Conservation (phyloP, 805 yeast genomes). For the Pichia scutulata region DNA sequence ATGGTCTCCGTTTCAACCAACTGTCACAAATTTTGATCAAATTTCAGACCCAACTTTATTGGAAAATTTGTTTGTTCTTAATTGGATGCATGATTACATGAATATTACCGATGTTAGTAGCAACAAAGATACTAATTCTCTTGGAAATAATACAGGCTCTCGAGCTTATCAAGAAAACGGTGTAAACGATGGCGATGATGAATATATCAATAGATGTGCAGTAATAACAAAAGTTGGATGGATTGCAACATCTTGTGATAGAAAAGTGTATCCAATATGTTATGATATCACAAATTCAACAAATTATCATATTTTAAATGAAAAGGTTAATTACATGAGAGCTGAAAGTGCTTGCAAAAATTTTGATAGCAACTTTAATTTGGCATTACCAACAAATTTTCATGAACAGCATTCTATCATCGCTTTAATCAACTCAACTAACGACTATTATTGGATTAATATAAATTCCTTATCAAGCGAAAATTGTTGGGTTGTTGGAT, state of each 20-base stretch:
- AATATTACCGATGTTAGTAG: neutral
- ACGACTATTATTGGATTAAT: slow-evolving; percentile 64
- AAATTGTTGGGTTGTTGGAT: slow-evolving; percentile 88
- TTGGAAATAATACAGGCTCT: neutral
- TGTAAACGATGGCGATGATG: slow-evolving; percentile 14
- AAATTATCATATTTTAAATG: slow-evolving; percentile 36
- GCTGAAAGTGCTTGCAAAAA: slow-evolving; percentile 27
- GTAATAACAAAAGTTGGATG: slow-evolving; percentile 43
- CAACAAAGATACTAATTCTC: neutral
- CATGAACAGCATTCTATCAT: slow-evolving; percentile 33
- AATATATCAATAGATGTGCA: slow-evolving; percentile 34
- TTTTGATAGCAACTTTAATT: slow-evolving; percentile 22
- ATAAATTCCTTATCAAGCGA: slow-evolving; percentile 66
- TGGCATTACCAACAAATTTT: slow-evolving; percentile 46
- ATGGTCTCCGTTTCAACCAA: slow-evolving; percentile 60
- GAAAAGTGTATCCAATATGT: slow-evolving; percentile 48
- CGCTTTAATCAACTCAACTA: slow-evolving; percentile 14
- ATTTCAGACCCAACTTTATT: neutral
- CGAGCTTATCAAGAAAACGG: neutral
- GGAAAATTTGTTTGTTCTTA: neutral
- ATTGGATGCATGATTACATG: neutral
- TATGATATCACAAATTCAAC: slow-evolving; percentile 31
- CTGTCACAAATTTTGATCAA: slow-evolving; percentile 7
- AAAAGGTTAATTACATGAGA: slow-evolving; percentile 37
- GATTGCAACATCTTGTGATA: slow-evolving; percentile 62